Percentiles rank a stretch among this genome's conserved stretches.
Evolutionary conservation across 345 rosid species (phyloP).

Genomic region (Toxicodendron radicans): DNA sequence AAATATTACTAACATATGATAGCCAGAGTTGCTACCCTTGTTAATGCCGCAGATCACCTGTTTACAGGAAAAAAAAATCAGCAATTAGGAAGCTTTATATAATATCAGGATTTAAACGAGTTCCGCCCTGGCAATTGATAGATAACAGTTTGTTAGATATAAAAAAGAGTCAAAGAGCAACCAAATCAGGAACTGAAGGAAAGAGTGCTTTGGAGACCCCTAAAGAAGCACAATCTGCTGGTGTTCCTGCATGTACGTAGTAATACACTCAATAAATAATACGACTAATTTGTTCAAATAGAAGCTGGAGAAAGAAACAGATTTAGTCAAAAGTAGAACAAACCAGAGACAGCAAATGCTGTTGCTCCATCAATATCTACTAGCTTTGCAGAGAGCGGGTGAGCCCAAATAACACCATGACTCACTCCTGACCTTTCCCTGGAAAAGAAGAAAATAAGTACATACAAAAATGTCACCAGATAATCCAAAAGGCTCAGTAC

Average conservation of each 20-base stretch:
- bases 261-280: constrained; percentile 5
- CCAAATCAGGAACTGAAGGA: constrained; percentile 80
- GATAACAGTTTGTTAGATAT: constrained; percentile 7
- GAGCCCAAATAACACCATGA: constrained; percentile 70
- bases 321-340: constrained; percentile 3
- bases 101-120: background rate
- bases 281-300: background rate
- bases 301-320: background rate
- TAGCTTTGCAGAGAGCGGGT: constrained; percentile 56
- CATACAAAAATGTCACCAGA: no score
- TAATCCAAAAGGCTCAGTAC: no score
- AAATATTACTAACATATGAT: constrained; percentile 57
- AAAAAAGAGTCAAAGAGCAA: constrained; percentile 25
- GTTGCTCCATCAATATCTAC: constrained; percentile 66
- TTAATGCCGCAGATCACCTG: constrained; percentile 96
- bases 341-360: constrained; percentile 76
- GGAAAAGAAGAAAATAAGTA: background rate
- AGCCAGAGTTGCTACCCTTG: constrained; percentile 88
- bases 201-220: constrained; percentile 69
- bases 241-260: constrained; percentile 70
- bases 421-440: constrained; percentile 83
- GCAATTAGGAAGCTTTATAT: constrained; percentile 7
- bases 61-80: constrained; percentile 21
- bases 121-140: background rate
- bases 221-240: constrained; percentile 80